These are phyloP conservation scores for Fraxinus quadrangulata DNA, from an alignment of 257 asterid genomes.

Conservation along the genomic window DNA sequence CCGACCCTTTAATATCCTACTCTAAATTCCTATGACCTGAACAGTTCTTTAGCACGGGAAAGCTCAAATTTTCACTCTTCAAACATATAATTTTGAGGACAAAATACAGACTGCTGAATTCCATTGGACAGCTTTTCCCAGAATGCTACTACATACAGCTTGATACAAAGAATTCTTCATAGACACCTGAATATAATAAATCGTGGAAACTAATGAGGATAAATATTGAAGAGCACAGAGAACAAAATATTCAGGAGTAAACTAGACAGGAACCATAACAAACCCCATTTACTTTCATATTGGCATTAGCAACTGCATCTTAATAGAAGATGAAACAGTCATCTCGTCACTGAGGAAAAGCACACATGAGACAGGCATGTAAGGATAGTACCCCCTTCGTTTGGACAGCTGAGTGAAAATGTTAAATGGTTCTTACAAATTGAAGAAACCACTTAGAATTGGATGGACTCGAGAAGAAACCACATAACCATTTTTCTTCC, in stretches of 20 bases:
- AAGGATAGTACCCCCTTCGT: no score
- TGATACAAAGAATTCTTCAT: constrained; percentile 35
- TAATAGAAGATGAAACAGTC: constrained; percentile 10
- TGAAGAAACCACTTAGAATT: no score
- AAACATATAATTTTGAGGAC: constrained; percentile 14
- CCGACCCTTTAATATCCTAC: constrained; percentile 21
- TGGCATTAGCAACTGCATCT: constrained; percentile 1
- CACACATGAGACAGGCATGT: background rate
- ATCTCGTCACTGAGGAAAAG: no score
- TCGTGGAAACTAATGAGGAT: constrained; percentile 13
- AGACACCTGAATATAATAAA: constrained; percentile 32
- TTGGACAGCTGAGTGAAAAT: no score
- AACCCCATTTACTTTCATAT: constrained; percentile 16
- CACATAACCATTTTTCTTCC: no score
- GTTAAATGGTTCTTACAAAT: no score
- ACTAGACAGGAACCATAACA: background rate
- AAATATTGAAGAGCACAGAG: constrained; percentile 4
- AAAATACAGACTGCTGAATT: constrained; percentile 28
- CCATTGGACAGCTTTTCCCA: constrained; percentile 30
- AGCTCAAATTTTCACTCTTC: constrained; percentile 31
- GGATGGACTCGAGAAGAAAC: no score
- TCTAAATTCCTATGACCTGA: constrained; percentile 25
- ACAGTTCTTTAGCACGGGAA: constrained; percentile 24
- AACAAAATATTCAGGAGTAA: background rate
- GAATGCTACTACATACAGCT: constrained; percentile 27